Evolutionary conservation across 73 alveolate genomes (phyloP), one percentile per base, ranked within the genome.

Genomic region (Paramecium sexaurelia): DNA sequence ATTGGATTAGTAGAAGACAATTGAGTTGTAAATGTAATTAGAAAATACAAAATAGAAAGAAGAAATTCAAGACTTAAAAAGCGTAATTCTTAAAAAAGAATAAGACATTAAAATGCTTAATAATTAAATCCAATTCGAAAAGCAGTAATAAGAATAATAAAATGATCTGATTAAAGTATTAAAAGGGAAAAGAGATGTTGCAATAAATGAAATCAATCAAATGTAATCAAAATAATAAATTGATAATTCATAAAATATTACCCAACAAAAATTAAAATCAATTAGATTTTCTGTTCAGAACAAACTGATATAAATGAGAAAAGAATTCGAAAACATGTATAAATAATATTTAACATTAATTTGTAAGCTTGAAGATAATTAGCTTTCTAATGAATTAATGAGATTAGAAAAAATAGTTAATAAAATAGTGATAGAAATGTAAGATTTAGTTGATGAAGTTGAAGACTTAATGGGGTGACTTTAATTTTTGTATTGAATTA

Each of bases 291-390:
- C 26, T 4, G 22, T 43, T 24, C 32, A 78, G 27, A 22, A 39
- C 22, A 43, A 78, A 78, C 36, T 78, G 8, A 78, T 43, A 13
- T 29, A 40, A 45, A 41, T 41, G 90, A 37, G 90, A 43, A 41
- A 78, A 13, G 90, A 78, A 29, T 78, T 78, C n/a, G 90, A 78
- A 78, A 24, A 33, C 19, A 78, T 78, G 68, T 78, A 78, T 45
- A 78, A 78, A 78, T 20, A 78, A 7, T 78, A 41, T 33, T 41
- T 78, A 40, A 17, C 22, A 17, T 24, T 45, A 41, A 78, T 78
- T 22, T 78, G 75, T 24, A 41, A 43, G 17, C 27, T 78, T 20
- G 71, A 37, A 7, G 75, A 78, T 33, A 40, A 78, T 22, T 19
- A 19, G 19, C 36, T 41, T 39, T 78, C 71, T n/a, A 41, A 78